These are phyloP conservation scores for Podaxis carcinomalis DNA, from an alignment of 768 basidiomycete species.

Conservation along the genomic window DNA sequence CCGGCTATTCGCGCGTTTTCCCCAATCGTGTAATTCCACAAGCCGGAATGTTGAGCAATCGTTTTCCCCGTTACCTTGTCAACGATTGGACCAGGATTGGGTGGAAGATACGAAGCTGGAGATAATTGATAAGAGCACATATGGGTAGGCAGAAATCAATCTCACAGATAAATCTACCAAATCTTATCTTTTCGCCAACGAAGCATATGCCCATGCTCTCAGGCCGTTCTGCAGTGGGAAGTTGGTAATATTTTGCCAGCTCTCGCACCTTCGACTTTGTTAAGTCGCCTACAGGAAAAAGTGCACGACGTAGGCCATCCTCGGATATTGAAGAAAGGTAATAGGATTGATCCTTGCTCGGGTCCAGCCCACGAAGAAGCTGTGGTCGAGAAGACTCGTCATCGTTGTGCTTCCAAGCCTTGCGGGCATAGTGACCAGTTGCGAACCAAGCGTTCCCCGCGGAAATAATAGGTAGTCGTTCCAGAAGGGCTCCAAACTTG, in stretches of 20 bases:
- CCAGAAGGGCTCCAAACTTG: constrained; percentile 84
- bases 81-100: constrained; percentile 67
- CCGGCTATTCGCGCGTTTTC: constrained; percentile 71
- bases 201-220: constrained; percentile 98
- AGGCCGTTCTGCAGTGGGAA: constrained; percentile 70
- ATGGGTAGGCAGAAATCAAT: not conserved
- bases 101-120: constrained; percentile 74
- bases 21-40: constrained; percentile 86
- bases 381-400: constrained; percentile 34
- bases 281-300: constrained; percentile 73
- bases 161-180: constrained; percentile 71
- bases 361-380: constrained; percentile 53
- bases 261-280: constrained; percentile 70
- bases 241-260: constrained; percentile 54
- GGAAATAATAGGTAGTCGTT: constrained; percentile 40
- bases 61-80: constrained; percentile 48
- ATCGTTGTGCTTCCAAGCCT: constrained; percentile 39
- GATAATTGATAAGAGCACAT: not conserved
- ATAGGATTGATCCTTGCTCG: constrained; percentile 85
- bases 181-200: constrained; percentile 74
- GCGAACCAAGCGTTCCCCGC: constrained; percentile 61
- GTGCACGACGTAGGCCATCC: constrained; percentile 52
- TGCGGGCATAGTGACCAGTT: constrained; percentile 83
- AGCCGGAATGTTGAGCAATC: constrained; percentile 62
- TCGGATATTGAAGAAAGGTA: constrained; percentile 82